Conservation (phyloP, 108 stramenopile genomes). For the Parmales sp. region DNA sequence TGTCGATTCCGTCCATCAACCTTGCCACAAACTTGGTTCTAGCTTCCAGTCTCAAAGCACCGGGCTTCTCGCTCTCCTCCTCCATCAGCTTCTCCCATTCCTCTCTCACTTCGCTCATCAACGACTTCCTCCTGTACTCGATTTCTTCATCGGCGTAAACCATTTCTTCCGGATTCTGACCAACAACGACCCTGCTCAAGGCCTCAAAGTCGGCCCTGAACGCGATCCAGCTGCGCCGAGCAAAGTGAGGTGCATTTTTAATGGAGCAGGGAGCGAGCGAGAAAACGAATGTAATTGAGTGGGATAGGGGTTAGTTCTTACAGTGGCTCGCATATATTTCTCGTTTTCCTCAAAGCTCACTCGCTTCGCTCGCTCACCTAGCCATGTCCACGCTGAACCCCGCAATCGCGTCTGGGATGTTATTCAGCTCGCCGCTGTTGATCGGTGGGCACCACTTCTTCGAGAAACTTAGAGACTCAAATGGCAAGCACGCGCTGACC, state of each 20-base stretch:
- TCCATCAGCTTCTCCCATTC: slow-evolving; percentile 26
- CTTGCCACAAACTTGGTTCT: slow-evolving; percentile 30
- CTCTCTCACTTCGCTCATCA: slow-evolving; percentile 25
- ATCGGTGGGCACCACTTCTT: slow-evolving; percentile 38
- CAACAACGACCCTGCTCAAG: slow-evolving; percentile 30
- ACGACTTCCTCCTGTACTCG: slow-evolving; percentile 18
- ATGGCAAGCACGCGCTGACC: slow-evolving; percentile 31
- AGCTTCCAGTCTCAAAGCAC: slow-evolving; percentile 35
- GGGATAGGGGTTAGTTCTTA: no score
- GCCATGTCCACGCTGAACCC: slow-evolving; percentile 39
- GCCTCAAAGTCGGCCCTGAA: slow-evolving; percentile 37
- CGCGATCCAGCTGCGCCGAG: slow-evolving; percentile 35
- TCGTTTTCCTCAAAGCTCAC: no score
- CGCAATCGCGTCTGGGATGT: slow-evolving; percentile 32
- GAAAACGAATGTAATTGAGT: no score
- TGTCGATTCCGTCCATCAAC: slow-evolving; percentile 30
- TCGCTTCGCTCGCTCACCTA: no score
- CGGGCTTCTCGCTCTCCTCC: slow-evolving; percentile 16
- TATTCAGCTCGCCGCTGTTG: slow-evolving; percentile 20
- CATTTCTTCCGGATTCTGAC: slow-evolving; percentile 33
- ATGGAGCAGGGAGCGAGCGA: no score
- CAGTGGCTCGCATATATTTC: no score
- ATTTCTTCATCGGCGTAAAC: slow-evolving; percentile 40
- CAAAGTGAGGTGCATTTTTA: no score
- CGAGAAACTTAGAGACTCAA: slow-evolving; percentile 31